phyloP scores from a whole-genome alignment of 441 rosid genomes.

The Gossypium davidsonii region DNA sequence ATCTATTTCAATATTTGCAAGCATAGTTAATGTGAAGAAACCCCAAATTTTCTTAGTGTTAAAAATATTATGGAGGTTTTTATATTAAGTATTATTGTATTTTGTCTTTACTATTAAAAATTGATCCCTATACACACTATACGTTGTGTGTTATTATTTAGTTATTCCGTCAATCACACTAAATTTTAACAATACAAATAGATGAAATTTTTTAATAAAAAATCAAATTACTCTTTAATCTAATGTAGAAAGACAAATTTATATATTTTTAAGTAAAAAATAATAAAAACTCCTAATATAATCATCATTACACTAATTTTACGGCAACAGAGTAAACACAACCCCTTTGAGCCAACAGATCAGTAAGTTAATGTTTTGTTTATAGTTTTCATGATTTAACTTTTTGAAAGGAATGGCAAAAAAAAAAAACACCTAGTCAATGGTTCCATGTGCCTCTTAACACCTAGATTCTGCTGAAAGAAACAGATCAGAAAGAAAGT shows the following conservation, averaged over 20 bases:
- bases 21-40: neutral
- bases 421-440: neutral
- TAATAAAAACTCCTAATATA: no score
- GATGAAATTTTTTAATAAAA: neutral
- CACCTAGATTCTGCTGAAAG: neutral
- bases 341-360: neutral
- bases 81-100: no score
- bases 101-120: no score
- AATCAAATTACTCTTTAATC: no score
- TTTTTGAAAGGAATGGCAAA: neutral
- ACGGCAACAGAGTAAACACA: neutral
- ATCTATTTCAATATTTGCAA: neutral
- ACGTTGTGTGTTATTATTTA: no score
- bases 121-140: no score
- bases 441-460: constrained; percentile 8
- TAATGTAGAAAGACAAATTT: no score
- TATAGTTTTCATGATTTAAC: neutral
- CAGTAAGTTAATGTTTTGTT: neutral
- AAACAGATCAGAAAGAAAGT: constrained; percentile 3
- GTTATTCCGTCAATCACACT: no score
- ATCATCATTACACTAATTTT: no score
- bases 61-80: no score
- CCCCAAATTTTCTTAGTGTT: neutral
- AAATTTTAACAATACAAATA: no score
- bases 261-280: no score